Evolutionary conservation across 768 basidiomycete species (phyloP).

Genomic region (Leccinum variicolor): DNA sequence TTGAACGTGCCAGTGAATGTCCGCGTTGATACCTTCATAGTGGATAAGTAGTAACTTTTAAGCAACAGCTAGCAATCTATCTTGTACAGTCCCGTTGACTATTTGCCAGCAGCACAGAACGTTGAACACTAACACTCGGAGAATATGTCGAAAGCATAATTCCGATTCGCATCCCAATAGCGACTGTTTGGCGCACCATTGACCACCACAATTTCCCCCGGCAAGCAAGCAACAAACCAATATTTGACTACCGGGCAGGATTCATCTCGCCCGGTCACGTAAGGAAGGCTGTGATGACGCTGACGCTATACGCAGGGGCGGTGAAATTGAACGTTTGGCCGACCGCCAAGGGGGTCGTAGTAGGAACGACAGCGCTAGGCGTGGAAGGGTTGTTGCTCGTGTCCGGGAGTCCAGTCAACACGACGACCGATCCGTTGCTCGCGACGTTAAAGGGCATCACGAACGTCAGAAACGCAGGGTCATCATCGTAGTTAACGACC

Average conservation of each 20-base stretch:
- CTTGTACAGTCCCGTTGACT: too few species aligned
- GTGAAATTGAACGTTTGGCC: not conserved
- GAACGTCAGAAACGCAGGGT: not conserved
- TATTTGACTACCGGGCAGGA: not conserved
- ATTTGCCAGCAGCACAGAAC: not conserved
- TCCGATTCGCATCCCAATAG: not conserved
- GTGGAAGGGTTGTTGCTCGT: not conserved
- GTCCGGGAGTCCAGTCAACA: not conserved
- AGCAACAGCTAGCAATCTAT: too few species aligned
- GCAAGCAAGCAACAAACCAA: not conserved
- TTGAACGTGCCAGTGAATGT: too few species aligned
- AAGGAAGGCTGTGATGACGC: not conserved
- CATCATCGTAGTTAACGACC: not conserved
- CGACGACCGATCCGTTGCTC: not conserved
- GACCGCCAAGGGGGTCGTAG: not conserved
- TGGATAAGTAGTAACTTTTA: too few species aligned
- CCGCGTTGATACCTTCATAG: too few species aligned
- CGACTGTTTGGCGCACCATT: not conserved
- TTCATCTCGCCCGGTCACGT: not conserved
- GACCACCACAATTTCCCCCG: not conserved
- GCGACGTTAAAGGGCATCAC: not conserved
- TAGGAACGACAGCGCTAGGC: not conserved
- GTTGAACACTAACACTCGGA: not conserved
- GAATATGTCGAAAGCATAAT: too few species aligned
- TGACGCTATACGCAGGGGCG: not conserved